These are phyloP conservation scores for Tremella fuciformis DNA, from an alignment of 768 basidiomycete species.

Conservation along the genomic window DNA sequence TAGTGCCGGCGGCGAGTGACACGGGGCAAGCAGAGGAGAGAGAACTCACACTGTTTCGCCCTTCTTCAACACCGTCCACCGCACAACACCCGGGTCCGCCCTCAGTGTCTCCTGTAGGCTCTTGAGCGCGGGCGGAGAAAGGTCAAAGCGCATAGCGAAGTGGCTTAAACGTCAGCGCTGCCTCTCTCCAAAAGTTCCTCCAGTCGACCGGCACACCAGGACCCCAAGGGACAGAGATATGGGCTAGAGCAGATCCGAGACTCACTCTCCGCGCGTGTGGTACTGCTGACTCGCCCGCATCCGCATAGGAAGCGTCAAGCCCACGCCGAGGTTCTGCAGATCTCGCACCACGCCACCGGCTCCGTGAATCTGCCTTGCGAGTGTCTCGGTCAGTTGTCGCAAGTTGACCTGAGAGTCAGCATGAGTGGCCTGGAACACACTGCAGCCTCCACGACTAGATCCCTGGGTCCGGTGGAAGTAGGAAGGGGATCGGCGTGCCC, in stretches of 20 bases:
- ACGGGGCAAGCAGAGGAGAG: background rate
- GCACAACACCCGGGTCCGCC: conserved; percentile 39
- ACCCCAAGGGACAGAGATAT: background rate
- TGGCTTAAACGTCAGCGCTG: conserved; percentile 26
- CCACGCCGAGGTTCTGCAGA: conserved; percentile 45
- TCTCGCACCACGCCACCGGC: conserved; percentile 48
- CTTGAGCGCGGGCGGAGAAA: conserved; percentile 44
- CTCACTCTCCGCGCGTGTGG: conserved; percentile 50
- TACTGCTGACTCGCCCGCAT: conserved; percentile 49
- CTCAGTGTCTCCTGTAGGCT: conserved; percentile 42
- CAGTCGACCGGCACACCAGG: background rate
- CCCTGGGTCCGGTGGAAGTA: background rate
- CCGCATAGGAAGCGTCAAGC: conserved; percentile 40
- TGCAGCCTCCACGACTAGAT: background rate
- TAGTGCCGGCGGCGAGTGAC: too few relatives aligned
- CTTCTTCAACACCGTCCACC: conserved; percentile 49
- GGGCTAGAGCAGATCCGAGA: conserved; percentile 4
- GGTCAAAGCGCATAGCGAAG: conserved; percentile 48
- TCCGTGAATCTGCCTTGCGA: conserved; percentile 39
- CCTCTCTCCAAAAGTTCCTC: background rate
- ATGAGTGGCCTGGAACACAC: background rate
- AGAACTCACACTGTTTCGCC: conserved; percentile 44
- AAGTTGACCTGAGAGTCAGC: conserved; percentile 37
- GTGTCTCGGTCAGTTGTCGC: conserved; percentile 39
- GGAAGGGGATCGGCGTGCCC: too few relatives aligned